Conservation (phyloP, 2,329 filamentous ascomycete genomes). For the Cryphonectria carpinicola region DNA sequence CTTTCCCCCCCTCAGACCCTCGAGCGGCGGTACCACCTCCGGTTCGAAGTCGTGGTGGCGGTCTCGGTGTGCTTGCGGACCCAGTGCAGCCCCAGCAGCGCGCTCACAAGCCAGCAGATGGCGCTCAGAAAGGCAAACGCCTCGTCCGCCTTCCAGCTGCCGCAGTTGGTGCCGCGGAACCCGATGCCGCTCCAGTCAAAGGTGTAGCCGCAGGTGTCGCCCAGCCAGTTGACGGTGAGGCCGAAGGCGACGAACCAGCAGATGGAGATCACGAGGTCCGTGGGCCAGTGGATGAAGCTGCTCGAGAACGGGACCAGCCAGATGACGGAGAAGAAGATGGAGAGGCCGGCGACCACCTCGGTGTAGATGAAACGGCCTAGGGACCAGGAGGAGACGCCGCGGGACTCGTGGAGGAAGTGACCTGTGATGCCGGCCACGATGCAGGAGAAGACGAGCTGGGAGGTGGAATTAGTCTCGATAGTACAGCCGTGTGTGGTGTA, state of each 20-base stretch:
- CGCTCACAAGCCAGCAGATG: slow-evolving; percentile 70
- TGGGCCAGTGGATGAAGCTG: slow-evolving; percentile 71
- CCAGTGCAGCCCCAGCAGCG: slow-evolving; percentile 61
- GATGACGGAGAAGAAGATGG: slow-evolving; percentile 69
- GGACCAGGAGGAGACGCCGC: slow-evolving; percentile 53
- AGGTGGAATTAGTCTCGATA: neutral
- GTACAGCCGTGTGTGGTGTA: too few species aligned
- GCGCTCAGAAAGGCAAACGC: slow-evolving; percentile 75
- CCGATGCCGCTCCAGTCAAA: slow-evolving; percentile 64
- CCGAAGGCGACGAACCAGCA: slow-evolving; percentile 74
- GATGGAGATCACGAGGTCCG: slow-evolving; percentile 70
- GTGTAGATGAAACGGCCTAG: slow-evolving; percentile 75
- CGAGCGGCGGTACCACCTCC: slow-evolving; percentile 49
- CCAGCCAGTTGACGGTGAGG: slow-evolving; percentile 60
- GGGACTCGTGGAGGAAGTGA: slow-evolving; percentile 57
- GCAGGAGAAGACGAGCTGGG: slow-evolving; percentile 68
- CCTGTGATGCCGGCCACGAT: slow-evolving; percentile 74
- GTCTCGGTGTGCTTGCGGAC: slow-evolving; percentile 46
- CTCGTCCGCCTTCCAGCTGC: slow-evolving; percentile 70
- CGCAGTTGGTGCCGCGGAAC: slow-evolving; percentile 57
- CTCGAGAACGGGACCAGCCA: slow-evolving; percentile 74
- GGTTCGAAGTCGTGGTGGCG: slow-evolving; percentile 38
- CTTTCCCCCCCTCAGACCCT: slow-evolving; percentile 41
- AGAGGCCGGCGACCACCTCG: slow-evolving; percentile 70
- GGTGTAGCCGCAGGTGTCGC: slow-evolving; percentile 56